phyloP scores from a whole-genome alignment of 2,329 filamentous ascomycete genomes.

The Elsinoe fawcettii region DNA sequence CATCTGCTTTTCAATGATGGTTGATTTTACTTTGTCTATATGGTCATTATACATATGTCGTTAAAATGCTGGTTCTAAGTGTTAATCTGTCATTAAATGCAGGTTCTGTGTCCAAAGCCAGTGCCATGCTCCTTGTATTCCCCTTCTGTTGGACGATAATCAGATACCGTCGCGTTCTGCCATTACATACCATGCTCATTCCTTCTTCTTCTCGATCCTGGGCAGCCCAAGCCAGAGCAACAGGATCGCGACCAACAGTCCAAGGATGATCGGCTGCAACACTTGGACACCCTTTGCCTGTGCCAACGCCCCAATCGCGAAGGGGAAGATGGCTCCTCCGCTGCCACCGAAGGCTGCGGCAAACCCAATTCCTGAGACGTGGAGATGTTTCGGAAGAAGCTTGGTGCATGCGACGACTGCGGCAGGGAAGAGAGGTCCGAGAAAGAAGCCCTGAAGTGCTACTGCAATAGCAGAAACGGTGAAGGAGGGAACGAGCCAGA shows the following conservation, averaged over 20 bases:
- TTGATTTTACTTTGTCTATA: not conserved
- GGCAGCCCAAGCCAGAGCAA: conserved; percentile 46
- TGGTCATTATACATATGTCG: not conserved
- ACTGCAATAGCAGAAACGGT: conserved; percentile 62
- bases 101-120: not conserved
- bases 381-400: conserved; percentile 60
- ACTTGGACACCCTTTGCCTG: conserved; percentile 53
- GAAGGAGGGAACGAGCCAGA: conserved; percentile 69
- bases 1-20: not conserved
- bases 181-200: conserved; percentile 18
- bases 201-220: conserved; percentile 37
- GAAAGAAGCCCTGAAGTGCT: conserved; percentile 62
- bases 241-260: conserved; percentile 44
- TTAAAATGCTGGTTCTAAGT: not conserved
- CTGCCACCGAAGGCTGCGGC: conserved; percentile 68
- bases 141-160: not conserved
- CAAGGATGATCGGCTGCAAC: conserved; percentile 53
- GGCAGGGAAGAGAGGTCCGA: conserved; percentile 67
- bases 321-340: conserved; percentile 62
- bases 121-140: not conserved
- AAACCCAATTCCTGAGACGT: conserved; percentile 75
- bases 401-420: conserved; percentile 63
- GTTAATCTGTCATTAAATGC: not conserved
- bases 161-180: too few relatives aligned
- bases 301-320: conserved; percentile 60